These are phyloP conservation scores for Zasmidium citrigriseum DNA, from an alignment of 2,329 filamentous ascomycete species.

Conservation along the genomic window DNA sequence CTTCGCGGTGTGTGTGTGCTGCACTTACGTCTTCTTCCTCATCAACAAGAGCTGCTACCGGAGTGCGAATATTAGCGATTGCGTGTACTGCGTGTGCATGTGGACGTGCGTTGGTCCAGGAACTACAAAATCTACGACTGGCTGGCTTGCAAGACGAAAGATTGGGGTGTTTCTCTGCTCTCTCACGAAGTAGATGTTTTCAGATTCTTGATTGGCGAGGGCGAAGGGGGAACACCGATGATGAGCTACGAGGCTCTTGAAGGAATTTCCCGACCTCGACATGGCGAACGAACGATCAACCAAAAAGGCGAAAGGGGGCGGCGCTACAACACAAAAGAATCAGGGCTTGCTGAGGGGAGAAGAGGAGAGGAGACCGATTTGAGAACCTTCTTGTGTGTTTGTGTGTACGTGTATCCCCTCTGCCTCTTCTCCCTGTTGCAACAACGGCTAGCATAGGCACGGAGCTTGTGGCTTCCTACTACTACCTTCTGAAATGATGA, in stretches of 20 bases:
- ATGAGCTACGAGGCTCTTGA: neutral
- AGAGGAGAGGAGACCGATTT: neutral
- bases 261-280: too few species aligned
- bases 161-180: constrained; percentile 6
- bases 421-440: neutral
- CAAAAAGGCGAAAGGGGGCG: neutral
- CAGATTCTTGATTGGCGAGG: constrained; percentile 10
- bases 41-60: constrained; percentile 5
- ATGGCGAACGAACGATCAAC: too few species aligned
- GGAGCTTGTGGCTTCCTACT: too few species aligned
- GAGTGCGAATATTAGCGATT: constrained; percentile 13
- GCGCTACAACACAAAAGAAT: neutral
- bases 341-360: neutral
- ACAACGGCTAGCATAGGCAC: too few species aligned
- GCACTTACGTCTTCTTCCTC: neutral
- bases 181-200: constrained; percentile 22
- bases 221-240: constrained; percentile 2
- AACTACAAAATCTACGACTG: neutral
- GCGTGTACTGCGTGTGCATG: constrained; percentile 1
- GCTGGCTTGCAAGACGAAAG: constrained; percentile 11
- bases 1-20: constrained; percentile 15
- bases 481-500: too few species aligned
- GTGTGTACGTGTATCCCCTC: neutral
- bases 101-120: constrained; percentile 15
- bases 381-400: neutral